Evolutionary conservation across 2,329 filamentous ascomycete species (phyloP), one percentile per base, ranked within the genome.

Genomic region (Botrytis galanthina): DNA sequence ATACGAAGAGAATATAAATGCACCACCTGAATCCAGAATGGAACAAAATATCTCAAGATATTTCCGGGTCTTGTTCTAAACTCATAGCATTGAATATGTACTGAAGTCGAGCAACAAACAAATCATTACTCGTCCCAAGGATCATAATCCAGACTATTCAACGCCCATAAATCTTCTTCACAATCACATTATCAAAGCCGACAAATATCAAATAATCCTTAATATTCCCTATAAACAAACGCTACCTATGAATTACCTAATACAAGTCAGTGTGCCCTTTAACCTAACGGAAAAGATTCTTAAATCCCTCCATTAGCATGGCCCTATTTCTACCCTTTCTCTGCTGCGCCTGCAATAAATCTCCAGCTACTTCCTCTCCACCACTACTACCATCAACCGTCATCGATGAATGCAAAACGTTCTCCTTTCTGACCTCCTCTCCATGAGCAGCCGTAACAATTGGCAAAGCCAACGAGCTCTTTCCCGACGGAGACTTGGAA

Each of bases 211-310:
- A 42, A 42, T 57, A 42, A 68, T 57, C n/a, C 39, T 39, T 29
- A 39, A 35, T 22, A 67, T 39, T 67, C 26, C 18, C 46, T 54
- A 54, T 39, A 22, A 54, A 54, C 22, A 67, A 54, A 67, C 51
- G 26, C 64, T 39, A 39, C 32, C 32, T 60, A 60, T 12, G 20
- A 37, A 66, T 2, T 66, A 20, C 6, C 16, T 3, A 57, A 57
- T 42, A 22, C 18, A 12, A 66, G n/a, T n/a, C 46, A 6, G 2
- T 9, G 12, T 48, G 22, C n/a, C 35, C 16, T 32, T 29, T n/a
- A 18, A 5, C 8, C 78, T 67, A 81, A 73, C 79, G 79, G 70
- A 81, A 81, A 60, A 80, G 75, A 68, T 75, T 81, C 32, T 78
- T 76, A 64, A 80, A 75, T 8, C 79, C 76, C 46, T 78, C 78